Evolutionary conservation across 164 flowering plant genomes (phyloP).

Genomic region (Santalum album): DNA sequence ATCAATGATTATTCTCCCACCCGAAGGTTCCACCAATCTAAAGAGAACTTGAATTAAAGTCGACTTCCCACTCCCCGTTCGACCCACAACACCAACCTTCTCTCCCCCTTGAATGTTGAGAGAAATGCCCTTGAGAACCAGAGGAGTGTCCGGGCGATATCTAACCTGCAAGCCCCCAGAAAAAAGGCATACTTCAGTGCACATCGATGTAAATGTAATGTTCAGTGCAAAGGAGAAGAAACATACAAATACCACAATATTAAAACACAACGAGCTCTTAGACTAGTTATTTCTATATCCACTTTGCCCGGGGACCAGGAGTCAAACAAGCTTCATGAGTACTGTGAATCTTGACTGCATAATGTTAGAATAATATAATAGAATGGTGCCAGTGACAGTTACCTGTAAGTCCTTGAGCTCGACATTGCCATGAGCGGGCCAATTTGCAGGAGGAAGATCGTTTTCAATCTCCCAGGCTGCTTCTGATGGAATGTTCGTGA

Average conservation of each 20-base stretch:
- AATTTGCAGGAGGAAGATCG: constrained; percentile 47
- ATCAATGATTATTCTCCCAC: constrained; percentile 68
- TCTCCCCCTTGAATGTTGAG: constrained; percentile 75
- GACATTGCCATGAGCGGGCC: constrained; percentile 80
- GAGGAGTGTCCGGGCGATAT: constrained; percentile 81
- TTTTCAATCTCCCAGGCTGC: constrained; percentile 67
- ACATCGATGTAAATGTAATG: no score
- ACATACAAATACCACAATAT: no score
- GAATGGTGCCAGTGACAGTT: background rate
- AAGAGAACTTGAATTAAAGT: constrained; percentile 85
- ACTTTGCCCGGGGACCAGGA: no score
- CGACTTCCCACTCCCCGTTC: constrained; percentile 96
- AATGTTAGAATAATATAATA: no score
- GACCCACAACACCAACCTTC: constrained; percentile 91
- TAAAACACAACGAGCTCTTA: no score
- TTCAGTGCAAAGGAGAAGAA: no score
- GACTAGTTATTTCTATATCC: no score
- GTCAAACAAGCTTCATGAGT: no score
- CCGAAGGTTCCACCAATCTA: constrained; percentile 81
- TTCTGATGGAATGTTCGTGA: constrained; percentile 69
- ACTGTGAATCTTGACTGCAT: no score
- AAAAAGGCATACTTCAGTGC: no score
- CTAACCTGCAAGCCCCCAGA: constrained; percentile 78
- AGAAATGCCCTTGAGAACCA: constrained; percentile 75
- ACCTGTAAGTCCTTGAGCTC: constrained; percentile 72